Evolutionary conservation across 208 protist species (phyloP), one percentile per base, ranked within the genome.

Genomic region (Trypanosoma mega): DNA sequence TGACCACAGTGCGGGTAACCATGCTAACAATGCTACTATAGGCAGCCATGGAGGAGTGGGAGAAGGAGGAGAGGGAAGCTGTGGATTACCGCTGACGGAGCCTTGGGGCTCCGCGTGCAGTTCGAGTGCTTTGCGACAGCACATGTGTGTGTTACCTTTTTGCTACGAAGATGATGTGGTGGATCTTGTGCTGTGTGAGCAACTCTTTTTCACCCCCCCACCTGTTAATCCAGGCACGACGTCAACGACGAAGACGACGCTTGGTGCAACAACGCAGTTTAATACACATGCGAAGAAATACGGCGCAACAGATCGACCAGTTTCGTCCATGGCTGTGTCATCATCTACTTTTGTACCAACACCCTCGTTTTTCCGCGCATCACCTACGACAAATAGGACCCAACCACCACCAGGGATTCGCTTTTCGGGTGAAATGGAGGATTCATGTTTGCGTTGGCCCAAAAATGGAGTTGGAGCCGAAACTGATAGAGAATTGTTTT

Each of bases 141-240:
- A 70, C 24, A 43, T 63, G 9, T 37, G 5, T 55, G 21, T 70
- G 0, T 7, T 70, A 12, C 44, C 63, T 24, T 41, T 54, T 36
- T 27, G 57, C 12, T 70, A 70, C 33, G 63, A 70, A 27, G 50
- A 61, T 24, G 53, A 34, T 2, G 4, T 20, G 5, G 39, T 29
- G 26, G 51, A 70, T 11, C 36, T 21, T n/a, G 47, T 61, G 5
- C n/a, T 70, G 30, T 70, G 63, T 54, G 48, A 61, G 31, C 63
- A 70, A 44, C 14, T 63, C 20, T 57, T 70, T 26, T 34, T 37
- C 18, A 30, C 62, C 3, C 31, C 24, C 27, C 21, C 54, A 1
- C 27, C 36, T 4, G n/a, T 16, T 6, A 55, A 16, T 5, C 14
- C 37, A 33, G 18, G 26, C 29, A 56, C 2, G 21, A 33, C 11